phyloP scores from a whole-genome alignment of 257 asterid species.

The Solanum chiquidenum region DNA sequence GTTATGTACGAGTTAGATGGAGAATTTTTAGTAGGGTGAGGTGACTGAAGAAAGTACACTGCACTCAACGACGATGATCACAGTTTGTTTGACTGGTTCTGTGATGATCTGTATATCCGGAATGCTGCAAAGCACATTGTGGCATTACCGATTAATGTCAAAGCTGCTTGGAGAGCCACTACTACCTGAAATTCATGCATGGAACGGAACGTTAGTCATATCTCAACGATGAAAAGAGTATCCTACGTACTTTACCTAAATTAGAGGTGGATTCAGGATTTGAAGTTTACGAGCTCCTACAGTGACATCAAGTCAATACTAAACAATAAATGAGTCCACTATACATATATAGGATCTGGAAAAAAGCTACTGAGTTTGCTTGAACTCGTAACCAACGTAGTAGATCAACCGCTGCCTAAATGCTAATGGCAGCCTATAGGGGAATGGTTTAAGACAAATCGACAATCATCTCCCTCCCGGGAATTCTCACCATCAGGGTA shows the following conservation, averaged over 20 bases:
- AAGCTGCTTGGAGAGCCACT: conserved; percentile 90
- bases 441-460: not conserved
- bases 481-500: too few species aligned
- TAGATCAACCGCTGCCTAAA: not conserved
- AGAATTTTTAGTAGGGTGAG: not conserved
- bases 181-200: conserved; percentile 34
- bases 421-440: not conserved
- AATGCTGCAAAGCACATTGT: conserved; percentile 94
- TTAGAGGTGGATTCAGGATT: not conserved
- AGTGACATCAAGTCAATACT: not conserved
- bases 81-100: conserved; percentile 35
- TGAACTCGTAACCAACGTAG: not conserved
- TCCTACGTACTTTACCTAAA: not conserved
- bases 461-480: not conserved
- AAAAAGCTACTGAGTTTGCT: not conserved
- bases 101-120: conserved; percentile 53
- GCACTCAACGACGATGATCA: conserved; percentile 4
- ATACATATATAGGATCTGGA: not conserved
- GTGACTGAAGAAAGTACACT: not conserved
- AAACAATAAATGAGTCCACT: not conserved
- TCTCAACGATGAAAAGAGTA: not conserved
- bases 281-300: not conserved
- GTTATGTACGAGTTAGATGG: not conserved
- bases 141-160: conserved; percentile 74
- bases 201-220: not conserved